Evolutionary conservation across 1,284 basidiomycete genomes (phyloP), one percentile per base, ranked within the genome.

Genomic region (Ustilago vetiveriae): DNA sequence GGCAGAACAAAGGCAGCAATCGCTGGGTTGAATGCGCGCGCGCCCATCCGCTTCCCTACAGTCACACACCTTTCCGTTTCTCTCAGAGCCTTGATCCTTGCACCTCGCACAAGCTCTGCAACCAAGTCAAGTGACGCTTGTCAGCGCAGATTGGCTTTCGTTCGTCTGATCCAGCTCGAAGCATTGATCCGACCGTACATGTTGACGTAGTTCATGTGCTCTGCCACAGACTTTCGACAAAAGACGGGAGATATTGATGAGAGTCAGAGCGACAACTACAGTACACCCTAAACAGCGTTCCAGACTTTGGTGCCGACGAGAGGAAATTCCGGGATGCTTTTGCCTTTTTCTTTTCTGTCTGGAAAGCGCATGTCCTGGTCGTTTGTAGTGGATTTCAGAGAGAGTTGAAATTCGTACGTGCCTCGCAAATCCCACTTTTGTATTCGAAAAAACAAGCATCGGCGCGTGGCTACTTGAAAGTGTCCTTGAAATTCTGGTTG

Each of bases 331-430:
- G 36, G 36, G 36, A n/a, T 37, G 17, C 17, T 37, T 21, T 37
- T 6, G 36, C n/a, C n/a, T n/a, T n/a, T n/a, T n/a, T n/a, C n/a
- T n/a, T n/a, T n/a, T n/a, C n/a, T n/a, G n/a, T n/a, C n/a, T 21
- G 36, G 21, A 6, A 37, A 6, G 19, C 17, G 19, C 36, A 37
- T 7, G n/a, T 13, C 9, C 11, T 16, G 19, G 14, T 6, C 36
- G 3, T 8, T 9, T n/a, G 2, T 11, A n/a, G 16, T 6, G 10
- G 6, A 13, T 21, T 14, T 37, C 6, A 22, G 11, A 6, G 21
- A 30, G 23, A 24, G 5, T 36, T 11, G 43, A 45, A n/a, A 35
- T 37, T 46, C 35, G 24, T 33, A 46, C 33, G 44, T 46, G 44
- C 35, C 3, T 46, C 13, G 33, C 44, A 46, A 46, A 46, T 46